Conservation (phyloP, 2,329 filamentous ascomycete species). For the Trichothecium sympodiale region DNA sequence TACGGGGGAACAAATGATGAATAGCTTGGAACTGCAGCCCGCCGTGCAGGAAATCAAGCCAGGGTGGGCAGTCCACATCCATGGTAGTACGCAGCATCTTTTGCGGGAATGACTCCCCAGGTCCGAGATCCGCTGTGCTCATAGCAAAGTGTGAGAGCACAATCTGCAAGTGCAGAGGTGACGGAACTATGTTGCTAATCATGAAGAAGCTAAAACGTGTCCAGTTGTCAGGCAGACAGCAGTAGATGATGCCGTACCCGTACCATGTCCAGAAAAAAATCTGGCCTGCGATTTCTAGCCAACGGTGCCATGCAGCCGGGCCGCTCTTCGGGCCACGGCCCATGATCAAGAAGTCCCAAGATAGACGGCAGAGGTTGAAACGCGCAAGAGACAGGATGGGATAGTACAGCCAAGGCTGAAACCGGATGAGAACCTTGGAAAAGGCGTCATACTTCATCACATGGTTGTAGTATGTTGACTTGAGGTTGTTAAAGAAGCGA, state of each 20-base stretch:
- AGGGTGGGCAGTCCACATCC: slow-evolving; percentile 72
- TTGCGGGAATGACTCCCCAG: slow-evolving; percentile 69
- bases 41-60: slow-evolving; percentile 75
- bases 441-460: slow-evolving; percentile 67
- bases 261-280: slow-evolving; percentile 80
- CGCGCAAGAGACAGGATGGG: slow-evolving; percentile 68
- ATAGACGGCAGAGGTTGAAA: slow-evolving; percentile 78
- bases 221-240: slow-evolving; percentile 51
- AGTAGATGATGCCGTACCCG: slow-evolving; percentile 60
- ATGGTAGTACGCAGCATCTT: slow-evolving; percentile 80
- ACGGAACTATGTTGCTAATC: slow-evolving; percentile 69
- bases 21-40: slow-evolving; percentile 76
- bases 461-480: slow-evolving; percentile 74
- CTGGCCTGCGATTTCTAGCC: slow-evolving; percentile 67
- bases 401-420: slow-evolving; percentile 78
- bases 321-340: slow-evolving; percentile 64
- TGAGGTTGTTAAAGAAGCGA: slow-evolving; percentile 60
- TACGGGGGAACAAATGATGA: slow-evolving; percentile 67
- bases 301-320: slow-evolving; percentile 72
- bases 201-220: slow-evolving; percentile 65
- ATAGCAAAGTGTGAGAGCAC: slow-evolving; percentile 89
- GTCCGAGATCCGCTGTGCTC: slow-evolving; percentile 74
- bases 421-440: slow-evolving; percentile 58
- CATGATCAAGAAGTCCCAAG: slow-evolving; percentile 64
- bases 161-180: slow-evolving; percentile 80